These are phyloP conservation scores for Myochromella boudieri DNA, from an alignment of 768 basidiomycete genomes.

Conservation along the genomic window DNA sequence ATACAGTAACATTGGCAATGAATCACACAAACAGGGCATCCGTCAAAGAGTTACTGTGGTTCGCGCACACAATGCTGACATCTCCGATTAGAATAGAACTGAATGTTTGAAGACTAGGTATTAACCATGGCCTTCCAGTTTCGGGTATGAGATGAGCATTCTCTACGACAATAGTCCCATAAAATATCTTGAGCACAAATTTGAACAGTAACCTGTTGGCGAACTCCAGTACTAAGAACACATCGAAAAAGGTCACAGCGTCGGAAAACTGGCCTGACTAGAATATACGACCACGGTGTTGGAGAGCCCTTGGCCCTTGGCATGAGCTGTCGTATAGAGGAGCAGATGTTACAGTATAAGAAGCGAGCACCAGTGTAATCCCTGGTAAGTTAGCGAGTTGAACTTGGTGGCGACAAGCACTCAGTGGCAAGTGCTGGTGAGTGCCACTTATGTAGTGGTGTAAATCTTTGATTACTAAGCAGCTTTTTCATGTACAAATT, in stretches of 20 bases:
- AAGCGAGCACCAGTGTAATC: not conserved
- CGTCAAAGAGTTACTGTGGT: slow-evolving; percentile 84
- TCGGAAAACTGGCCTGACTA: slow-evolving; percentile 52
- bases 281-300: slow-evolving; percentile 61
- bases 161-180: slow-evolving; percentile 85
- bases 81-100: slow-evolving; percentile 7
- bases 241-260: not conserved
- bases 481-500: slow-evolving; percentile 21
- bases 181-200: slow-evolving; percentile 89
- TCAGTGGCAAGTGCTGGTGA: too few relatives aligned
- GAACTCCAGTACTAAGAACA: not conserved
- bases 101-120: not conserved
- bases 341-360: too few relatives aligned
- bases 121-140: slow-evolving; percentile 74
- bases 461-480: slow-evolving; percentile 28
- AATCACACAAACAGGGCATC: slow-evolving; percentile 78
- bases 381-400: too few relatives aligned
- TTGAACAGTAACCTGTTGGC: slow-evolving; percentile 60
- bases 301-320: slow-evolving; percentile 30
- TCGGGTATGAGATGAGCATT: slow-evolving; percentile 68
- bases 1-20: not conserved
- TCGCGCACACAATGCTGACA: slow-evolving; percentile 78
- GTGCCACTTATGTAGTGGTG: not conserved
- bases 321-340: slow-evolving; percentile 6
- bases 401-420: too few relatives aligned